Evolutionary conservation across 352 stramenopile genomes (phyloP).

Genomic region (Pythium sukuiense): DNA sequence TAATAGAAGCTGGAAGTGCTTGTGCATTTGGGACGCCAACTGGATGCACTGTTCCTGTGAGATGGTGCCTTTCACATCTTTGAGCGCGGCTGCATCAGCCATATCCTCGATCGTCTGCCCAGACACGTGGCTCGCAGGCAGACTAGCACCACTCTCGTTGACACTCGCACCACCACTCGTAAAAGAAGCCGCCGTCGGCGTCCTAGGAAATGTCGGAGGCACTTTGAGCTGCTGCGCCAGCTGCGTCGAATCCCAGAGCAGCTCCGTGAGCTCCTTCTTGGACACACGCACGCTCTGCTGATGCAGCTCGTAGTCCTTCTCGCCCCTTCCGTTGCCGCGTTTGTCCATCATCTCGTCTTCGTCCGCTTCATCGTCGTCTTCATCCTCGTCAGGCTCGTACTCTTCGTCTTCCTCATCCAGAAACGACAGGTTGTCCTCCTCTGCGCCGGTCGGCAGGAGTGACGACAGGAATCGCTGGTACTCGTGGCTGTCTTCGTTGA

Average conservation of each 20-base stretch:
- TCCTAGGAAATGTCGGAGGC: slow-evolving; percentile 25
- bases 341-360: slow-evolving; percentile 22
- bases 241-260: slow-evolving; percentile 81
- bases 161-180: not conserved
- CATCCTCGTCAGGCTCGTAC: not conserved
- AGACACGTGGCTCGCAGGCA: not conserved
- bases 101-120: not conserved
- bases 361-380: slow-evolving; percentile 38
- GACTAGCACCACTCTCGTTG: not conserved
- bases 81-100: slow-evolving; percentile 13
- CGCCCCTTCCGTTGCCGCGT: slow-evolving; percentile 15
- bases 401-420: slow-evolving; percentile 40
- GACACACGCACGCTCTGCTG: slow-evolving; percentile 45
- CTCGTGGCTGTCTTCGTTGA: slow-evolving; percentile 47
- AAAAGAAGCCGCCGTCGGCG: not conserved
- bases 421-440: slow-evolving; percentile 77
- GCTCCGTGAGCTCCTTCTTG: slow-evolving; percentile 78
- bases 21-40: slow-evolving; percentile 86
- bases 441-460: slow-evolving; percentile 48
- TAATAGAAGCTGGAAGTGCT: slow-evolving; percentile 80
- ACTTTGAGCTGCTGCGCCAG: slow-evolving; percentile 36
- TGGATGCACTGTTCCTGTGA: slow-evolving; percentile 76
- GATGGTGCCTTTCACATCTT: slow-evolving; percentile 39
- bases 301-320: slow-evolving; percentile 41
- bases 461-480: slow-evolving; percentile 86